phyloP scores from a whole-genome alignment of 495 filamentous ascomycete genomes.

The Platismatia glauca region DNA sequence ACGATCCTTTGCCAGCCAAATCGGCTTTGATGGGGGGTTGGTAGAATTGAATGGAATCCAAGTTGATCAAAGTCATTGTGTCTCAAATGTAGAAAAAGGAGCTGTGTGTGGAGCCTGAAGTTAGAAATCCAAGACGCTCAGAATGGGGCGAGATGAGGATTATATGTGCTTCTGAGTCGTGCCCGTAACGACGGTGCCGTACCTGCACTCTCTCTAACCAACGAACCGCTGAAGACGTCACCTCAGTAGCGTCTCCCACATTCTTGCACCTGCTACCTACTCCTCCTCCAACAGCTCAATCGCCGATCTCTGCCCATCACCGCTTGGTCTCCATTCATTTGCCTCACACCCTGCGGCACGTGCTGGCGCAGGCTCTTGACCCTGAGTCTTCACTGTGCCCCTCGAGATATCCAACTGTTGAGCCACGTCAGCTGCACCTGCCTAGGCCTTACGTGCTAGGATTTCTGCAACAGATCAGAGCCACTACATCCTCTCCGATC shows the following conservation, averaged over 20 bases:
- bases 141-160: not conserved
- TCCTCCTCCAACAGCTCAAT: not conserved
- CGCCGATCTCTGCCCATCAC: not conserved
- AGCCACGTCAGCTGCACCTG: not conserved
- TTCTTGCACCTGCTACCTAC: not conserved
- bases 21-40: not conserved
- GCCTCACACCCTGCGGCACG: not conserved
- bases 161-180: not conserved
- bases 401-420: not conserved
- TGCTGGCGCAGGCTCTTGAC: not conserved
- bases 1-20: not conserved
- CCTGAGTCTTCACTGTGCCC: not conserved
- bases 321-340: constrained; percentile 4
- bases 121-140: not conserved
- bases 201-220: not conserved
- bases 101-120: not conserved
- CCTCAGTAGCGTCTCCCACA: not conserved
- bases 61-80: not conserved
- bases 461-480: not conserved
- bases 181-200: not conserved
- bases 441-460: not conserved
- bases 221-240: not conserved
- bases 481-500: not conserved
- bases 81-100: not conserved
- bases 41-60: not conserved